Base-by-base conservation (phyloP, 2,329 filamentous ascomycete species). In the Aspergillus ochraceus region DNA sequence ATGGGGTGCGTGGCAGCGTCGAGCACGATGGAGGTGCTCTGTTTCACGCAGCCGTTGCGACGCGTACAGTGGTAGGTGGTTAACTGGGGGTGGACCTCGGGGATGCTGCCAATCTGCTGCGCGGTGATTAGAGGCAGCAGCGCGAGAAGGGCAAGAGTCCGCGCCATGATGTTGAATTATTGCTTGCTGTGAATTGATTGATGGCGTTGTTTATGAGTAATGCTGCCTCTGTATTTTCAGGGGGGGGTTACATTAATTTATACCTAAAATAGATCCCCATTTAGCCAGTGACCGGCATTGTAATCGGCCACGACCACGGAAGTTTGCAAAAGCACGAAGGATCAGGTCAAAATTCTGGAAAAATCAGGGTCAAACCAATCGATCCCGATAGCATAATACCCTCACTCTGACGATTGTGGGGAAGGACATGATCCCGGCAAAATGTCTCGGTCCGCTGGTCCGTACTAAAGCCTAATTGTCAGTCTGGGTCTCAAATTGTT, bases 1-100 rank as follows among this genome's bases (percentile, higher is more conserved):
- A 83, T 71, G 79, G 80, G 82, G 56, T 83, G 78, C 75, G 82
- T 84, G 71, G 83, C 82, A 55, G 80, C 68, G 66, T 85, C 83
- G 54, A 86, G 72, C 47, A 81, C 81, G 51, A 87, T 73, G 45
- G 79, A 80, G 45, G 80, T 83, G 26, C 70, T 66, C 64, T 82
- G 82, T 2, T 68, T 84, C 24, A 70, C 76, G 76, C 84, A 86
- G 30, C 76, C 76, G 45, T 81, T 77, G 57, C 73, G 72, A 24
- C 72, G 67, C 20, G 80, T 80, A 74, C 84, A 86, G 61, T 75
- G 77, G 60, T 79, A 77, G 76, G 82, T 84, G 54, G 70, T 74
- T 60, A 86, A 74, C 39, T 74, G 60, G 9, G 84, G 84, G 68
- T 86, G 83, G 29, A 66, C 78, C 68, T 86, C 84, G 2, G 64